Percentiles rank a stretch among this genome's conserved stretches.
Evolutionary conservation across 108 stramenopile genomes (phyloP).

Genomic region (Nitzschia sp.): DNA sequence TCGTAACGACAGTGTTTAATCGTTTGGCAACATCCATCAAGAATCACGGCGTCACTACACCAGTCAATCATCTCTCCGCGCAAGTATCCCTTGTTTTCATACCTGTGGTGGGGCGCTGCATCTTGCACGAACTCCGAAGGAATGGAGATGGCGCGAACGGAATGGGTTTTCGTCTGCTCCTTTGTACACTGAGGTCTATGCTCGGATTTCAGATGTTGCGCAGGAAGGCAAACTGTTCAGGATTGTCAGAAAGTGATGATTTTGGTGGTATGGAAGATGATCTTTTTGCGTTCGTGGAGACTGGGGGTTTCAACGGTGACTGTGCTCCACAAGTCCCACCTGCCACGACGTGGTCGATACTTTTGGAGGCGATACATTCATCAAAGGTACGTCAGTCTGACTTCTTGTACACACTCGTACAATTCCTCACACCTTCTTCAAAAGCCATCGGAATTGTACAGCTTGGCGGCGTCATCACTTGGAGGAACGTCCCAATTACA

Average conservation of each 20-base stretch:
- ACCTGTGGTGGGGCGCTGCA: constrained; percentile 15
- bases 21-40: constrained; percentile 6
- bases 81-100: not conserved
- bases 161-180: constrained; percentile 3
- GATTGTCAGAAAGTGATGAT: constrained; percentile 2
- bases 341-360: too few species aligned
- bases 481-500: not conserved
- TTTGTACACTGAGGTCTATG: constrained; percentile 14
- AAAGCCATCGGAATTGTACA: constrained; percentile 35
- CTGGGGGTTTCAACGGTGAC: not conserved
- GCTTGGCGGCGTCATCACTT: constrained; percentile 1
- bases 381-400: constrained; percentile 27
- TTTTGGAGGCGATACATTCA: too few species aligned
- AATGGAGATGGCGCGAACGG: not conserved
- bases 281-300: constrained; percentile 9
- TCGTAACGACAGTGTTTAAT: constrained; percentile 21
- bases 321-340: not conserved
- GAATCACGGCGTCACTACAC: not conserved
- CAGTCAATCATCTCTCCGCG: constrained; percentile 9
- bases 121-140: constrained; percentile 9
- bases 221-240: not conserved
- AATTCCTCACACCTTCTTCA: not conserved
- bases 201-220: not conserved
- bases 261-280: constrained; percentile 25
- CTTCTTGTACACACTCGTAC: not conserved